phyloP scores from a whole-genome alignment of 148 eudicot species.

The Cornus suecica region DNA sequence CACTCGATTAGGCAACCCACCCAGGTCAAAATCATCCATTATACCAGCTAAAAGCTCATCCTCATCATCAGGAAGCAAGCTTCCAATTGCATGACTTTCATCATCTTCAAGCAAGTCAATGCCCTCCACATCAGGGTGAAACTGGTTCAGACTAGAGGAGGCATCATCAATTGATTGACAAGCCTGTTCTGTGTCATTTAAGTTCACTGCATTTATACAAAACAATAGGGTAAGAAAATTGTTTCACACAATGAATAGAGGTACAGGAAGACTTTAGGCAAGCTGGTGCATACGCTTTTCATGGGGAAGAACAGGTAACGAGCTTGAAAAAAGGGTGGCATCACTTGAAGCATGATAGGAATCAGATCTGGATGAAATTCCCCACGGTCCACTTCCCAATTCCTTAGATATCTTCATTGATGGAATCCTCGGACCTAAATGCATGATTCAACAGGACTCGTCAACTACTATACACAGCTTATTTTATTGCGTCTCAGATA shows the following conservation, averaged over 20 bases:
- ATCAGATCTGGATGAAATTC: conserved; percentile 30
- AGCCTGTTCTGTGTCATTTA: conserved; percentile 32
- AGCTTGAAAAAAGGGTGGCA: conserved; percentile 67
- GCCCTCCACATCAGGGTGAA: conserved; percentile 34
- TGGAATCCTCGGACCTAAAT: conserved; percentile 37
- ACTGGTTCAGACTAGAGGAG: conserved; percentile 34
- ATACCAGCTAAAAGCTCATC: conserved; percentile 86
- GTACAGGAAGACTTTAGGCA: not conserved
- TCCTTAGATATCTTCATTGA: conserved; percentile 29
- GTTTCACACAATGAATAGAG: not conserved
- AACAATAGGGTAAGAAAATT: conserved; percentile 17
- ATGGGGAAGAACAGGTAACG: conserved; percentile 80
- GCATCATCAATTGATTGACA: conserved; percentile 51
- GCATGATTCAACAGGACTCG: conserved; percentile 17
- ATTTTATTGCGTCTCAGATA: not conserved
- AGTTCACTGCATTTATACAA: conserved; percentile 43
- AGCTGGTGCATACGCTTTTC: conserved; percentile 50
- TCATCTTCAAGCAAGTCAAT: conserved; percentile 46
- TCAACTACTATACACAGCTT: not conserved
- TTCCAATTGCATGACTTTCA: conserved; percentile 38
- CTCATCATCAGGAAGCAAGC: conserved; percentile 83
- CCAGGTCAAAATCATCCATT: conserved; percentile 59
- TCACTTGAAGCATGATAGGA: conserved; percentile 48
- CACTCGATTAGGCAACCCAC: conserved; percentile 37
- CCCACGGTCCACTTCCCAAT: conserved; percentile 42